A percentile compares a stretch with the other conserved stretches of the same genome.
phyloP scores from a whole-genome alignment of 345 rosid genomes.

The Carallia pectinifolia region DNA sequence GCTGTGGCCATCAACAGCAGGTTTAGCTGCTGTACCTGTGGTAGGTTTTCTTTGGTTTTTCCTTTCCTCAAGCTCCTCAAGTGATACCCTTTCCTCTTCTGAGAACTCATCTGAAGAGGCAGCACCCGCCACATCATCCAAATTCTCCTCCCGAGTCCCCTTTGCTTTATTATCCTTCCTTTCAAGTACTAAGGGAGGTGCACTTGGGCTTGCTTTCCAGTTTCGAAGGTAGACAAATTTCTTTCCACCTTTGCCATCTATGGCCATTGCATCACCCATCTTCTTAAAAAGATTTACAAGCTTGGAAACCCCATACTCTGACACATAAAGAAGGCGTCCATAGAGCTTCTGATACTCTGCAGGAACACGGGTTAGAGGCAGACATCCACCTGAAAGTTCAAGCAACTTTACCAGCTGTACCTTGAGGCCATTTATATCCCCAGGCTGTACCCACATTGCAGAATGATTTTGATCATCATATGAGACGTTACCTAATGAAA shows the following conservation, averaged over 20 bases:
- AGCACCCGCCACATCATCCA: slow-evolving; percentile 25
- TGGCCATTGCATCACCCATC: slow-evolving; percentile 62
- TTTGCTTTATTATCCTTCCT: slow-evolving; percentile 65
- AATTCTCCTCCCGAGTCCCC: slow-evolving; percentile 32
- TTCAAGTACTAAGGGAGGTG: slow-evolving; percentile 43
- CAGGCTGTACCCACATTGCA: slow-evolving; percentile 85
- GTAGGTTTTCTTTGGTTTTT: slow-evolving; percentile 28
- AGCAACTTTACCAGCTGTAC: slow-evolving; percentile 75
- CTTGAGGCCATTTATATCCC: slow-evolving; percentile 80
- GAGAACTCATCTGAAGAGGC: slow-evolving; percentile 75
- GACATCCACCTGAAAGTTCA: slow-evolving; percentile 77
- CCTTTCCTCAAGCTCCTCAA: slow-evolving; percentile 39
- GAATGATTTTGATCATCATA: slow-evolving; percentile 56
- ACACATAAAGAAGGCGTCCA: slow-evolving; percentile 73
- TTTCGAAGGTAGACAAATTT: slow-evolving; percentile 66
- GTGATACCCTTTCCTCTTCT: slow-evolving; percentile 52
- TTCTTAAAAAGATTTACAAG: slow-evolving; percentile 86
- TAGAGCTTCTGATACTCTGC: slow-evolving; percentile 69
- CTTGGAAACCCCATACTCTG: slow-evolving; percentile 72
- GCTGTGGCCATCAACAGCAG: slow-evolving; percentile 27
- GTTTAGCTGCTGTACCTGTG: slow-evolving; percentile 20
- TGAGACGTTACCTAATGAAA: slow-evolving; percentile 32
- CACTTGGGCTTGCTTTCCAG: slow-evolving; percentile 50
- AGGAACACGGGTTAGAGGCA: slow-evolving; percentile 73
- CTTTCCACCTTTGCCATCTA: slow-evolving; percentile 74